A percentile compares a stretch with the other conserved stretches of the same genome.
Evolutionary conservation across 2,329 filamentous ascomycete genomes (phyloP).

Genomic region (Didymella keratinophila): DNA sequence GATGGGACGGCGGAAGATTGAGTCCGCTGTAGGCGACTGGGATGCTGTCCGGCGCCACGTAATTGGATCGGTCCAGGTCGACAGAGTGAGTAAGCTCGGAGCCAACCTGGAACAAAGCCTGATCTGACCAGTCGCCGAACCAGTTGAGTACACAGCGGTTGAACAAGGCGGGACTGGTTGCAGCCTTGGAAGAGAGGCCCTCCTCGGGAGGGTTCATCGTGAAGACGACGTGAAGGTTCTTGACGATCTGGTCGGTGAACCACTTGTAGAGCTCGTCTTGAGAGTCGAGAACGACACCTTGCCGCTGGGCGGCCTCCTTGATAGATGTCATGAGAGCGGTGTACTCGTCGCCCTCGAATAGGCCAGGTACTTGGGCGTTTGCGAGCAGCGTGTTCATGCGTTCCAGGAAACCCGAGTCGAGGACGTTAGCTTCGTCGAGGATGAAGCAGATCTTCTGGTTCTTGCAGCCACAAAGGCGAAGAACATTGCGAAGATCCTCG

Average conservation of each 20-base stretch:
- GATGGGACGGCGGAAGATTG: slow-evolving; percentile 82
- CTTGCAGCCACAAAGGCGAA: slow-evolving; percentile 93
- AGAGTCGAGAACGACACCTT: slow-evolving; percentile 93
- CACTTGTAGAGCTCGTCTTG: slow-evolving; percentile 99
- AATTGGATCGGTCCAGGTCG: slow-evolving; percentile 88
- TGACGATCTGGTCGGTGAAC: slow-evolving; percentile 99
- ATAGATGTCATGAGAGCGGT: slow-evolving; percentile 99
- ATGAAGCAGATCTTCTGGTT: slow-evolving; percentile 99
- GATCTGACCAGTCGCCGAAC: slow-evolving; percentile 99
- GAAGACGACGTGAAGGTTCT: slow-evolving; percentile 98
- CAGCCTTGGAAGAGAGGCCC: slow-evolving; percentile 92
- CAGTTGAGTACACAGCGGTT: slow-evolving; percentile 99
- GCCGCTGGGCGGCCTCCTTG: slow-evolving; percentile 96
- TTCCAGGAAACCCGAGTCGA: slow-evolving; percentile 98
- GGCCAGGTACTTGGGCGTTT: slow-evolving; percentile 97
- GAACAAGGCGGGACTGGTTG: slow-evolving; percentile 96
- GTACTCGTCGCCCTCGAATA: slow-evolving; percentile 99
- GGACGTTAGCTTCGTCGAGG: slow-evolving; percentile 98
- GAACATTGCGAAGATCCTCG: slow-evolving; percentile 91
- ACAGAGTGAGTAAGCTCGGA: slow-evolving; percentile 96
- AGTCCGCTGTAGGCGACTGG: slow-evolving; percentile 91
- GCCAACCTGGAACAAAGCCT: slow-evolving; percentile 96
- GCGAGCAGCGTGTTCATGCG: slow-evolving; percentile 99
- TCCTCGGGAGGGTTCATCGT: slow-evolving; percentile 99
- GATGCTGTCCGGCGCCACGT: slow-evolving; percentile 86